These are phyloP conservation scores for Alternaria metachromatica DNA, from an alignment of 2,329 filamentous ascomycete species.

Conservation along the genomic window DNA sequence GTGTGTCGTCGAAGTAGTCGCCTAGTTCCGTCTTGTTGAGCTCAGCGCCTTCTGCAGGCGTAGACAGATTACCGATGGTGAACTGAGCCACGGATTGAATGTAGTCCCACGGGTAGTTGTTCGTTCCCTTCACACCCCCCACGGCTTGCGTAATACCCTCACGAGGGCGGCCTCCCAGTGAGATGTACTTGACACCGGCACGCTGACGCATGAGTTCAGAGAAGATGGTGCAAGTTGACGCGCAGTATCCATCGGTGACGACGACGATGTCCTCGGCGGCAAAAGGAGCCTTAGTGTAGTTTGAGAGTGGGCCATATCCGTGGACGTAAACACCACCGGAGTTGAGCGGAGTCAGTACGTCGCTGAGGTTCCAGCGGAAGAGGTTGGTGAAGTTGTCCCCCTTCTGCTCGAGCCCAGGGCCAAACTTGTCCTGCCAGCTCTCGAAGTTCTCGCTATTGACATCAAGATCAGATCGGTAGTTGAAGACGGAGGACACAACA, in stretches of 20 bases:
- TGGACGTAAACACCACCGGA: conserved; percentile 44
- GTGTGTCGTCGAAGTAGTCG: conserved; percentile 39
- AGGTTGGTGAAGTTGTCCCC: conserved; percentile 64
- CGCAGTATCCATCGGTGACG: conserved; percentile 61
- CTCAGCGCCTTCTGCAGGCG: conserved; percentile 31
- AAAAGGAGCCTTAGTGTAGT: conserved; percentile 51
- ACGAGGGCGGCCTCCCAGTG: conserved; percentile 65
- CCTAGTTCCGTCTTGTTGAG: conserved; percentile 42
- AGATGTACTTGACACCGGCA: conserved; percentile 63
- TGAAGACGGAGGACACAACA: conserved; percentile 53
- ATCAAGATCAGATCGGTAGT: conserved; percentile 56
- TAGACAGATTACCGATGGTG: conserved; percentile 27
- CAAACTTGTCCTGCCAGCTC: conserved; percentile 57
- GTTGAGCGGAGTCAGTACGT: conserved; percentile 47
- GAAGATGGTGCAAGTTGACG: conserved; percentile 67
- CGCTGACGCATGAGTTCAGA: conserved; percentile 61
- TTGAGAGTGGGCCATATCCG: conserved; percentile 43
- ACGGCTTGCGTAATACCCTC: conserved; percentile 60
- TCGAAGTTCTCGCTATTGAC: conserved; percentile 58
- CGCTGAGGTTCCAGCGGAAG: conserved; percentile 60
- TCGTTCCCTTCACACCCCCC: conserved; percentile 69
- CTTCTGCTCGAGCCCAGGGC: conserved; percentile 47
- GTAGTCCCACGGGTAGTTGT: conserved; percentile 43
- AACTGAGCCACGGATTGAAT: conserved; percentile 38
- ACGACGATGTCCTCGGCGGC: conserved; percentile 57